Evolutionary conservation across 805 yeast genomes (phyloP).

Genomic region (Candida schatavii): DNA sequence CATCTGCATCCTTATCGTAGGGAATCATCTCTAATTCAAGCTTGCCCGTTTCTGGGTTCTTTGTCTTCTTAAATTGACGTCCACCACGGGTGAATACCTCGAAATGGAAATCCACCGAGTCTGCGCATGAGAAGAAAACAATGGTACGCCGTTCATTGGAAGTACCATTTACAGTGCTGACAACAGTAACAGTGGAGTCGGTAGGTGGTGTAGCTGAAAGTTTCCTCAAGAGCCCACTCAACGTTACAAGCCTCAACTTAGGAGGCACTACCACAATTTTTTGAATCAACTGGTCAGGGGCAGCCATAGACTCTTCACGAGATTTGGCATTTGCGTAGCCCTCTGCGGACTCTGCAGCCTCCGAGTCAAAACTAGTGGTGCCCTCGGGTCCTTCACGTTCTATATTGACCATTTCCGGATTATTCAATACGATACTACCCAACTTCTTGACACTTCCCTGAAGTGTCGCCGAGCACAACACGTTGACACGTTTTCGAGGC

Average conservation of each 20-base stretch:
- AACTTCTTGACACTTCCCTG: constrained; percentile 75
- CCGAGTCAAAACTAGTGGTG: constrained; percentile 29
- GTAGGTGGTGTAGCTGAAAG: constrained; percentile 22
- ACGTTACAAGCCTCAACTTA: constrained; percentile 78
- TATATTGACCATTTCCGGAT: constrained; percentile 67
- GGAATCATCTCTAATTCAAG: constrained; percentile 9
- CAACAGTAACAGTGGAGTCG: constrained; percentile 14
- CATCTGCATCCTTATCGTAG: constrained; percentile 15
- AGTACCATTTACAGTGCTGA: constrained; percentile 12
- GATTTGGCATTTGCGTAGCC: not conserved
- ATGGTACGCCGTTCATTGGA: constrained; percentile 51
- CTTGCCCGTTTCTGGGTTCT: constrained; percentile 24
- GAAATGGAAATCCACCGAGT: constrained; percentile 93
- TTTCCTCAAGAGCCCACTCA: constrained; percentile 62
- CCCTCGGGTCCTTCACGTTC: constrained; percentile 22
- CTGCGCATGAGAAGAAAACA: constrained; percentile 90
- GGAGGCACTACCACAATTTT: constrained; percentile 86
- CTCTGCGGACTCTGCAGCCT: constrained; percentile 14
- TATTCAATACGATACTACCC: constrained; percentile 71
- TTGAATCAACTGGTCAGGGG: constrained; percentile 90
- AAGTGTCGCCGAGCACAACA: constrained; percentile 93
- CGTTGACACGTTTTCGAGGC: constrained; percentile 70
- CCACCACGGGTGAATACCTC: constrained; percentile 67
- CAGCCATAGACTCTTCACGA: constrained; percentile 34
- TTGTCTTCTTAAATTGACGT: constrained; percentile 30